Percentiles rank a stretch among this genome's conserved stretches.
Conservation (phyloP, 2,329 filamentous ascomycete species). For the Penicillium concentricum region DNA sequence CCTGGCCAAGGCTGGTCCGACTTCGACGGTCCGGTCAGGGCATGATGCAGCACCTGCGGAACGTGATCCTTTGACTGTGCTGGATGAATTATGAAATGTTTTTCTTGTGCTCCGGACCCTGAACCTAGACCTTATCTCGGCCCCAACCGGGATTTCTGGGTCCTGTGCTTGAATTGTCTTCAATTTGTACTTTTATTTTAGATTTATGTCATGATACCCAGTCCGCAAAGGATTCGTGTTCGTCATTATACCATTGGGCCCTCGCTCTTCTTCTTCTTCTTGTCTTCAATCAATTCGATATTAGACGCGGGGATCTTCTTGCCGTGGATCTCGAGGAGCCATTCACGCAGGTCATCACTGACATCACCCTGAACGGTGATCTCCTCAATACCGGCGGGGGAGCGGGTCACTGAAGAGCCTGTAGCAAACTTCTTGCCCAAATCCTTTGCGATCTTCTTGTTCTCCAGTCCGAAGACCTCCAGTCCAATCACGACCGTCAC, state of each 20-base stretch:
- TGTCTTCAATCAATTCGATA: slow-evolving; percentile 91
- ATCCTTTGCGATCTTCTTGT: slow-evolving; percentile 96
- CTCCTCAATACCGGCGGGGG: slow-evolving; percentile 81
- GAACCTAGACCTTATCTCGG: background rate
- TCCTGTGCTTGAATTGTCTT: slow-evolving; percentile 5
- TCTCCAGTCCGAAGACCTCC: slow-evolving; percentile 84
- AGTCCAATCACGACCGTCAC: slow-evolving; percentile 90
- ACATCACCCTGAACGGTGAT: slow-evolving; percentile 98
- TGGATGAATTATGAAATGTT: slow-evolving; percentile 31
- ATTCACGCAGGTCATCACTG: slow-evolving; percentile 90
- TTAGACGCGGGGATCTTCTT: slow-evolving; percentile 91
- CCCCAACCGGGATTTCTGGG: background rate
- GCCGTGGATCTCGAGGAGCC: slow-evolving; percentile 77
- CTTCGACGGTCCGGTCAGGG: background rate
- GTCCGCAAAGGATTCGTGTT: slow-evolving; percentile 15
- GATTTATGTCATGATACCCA: slow-evolving; percentile 29
- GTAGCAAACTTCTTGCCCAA: slow-evolving; percentile 99
- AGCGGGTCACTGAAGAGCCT: slow-evolving; percentile 87
- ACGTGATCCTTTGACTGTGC: slow-evolving; percentile 26
- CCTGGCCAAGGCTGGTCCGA: slow-evolving; percentile 6
- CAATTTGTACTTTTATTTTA: slow-evolving; percentile 16
- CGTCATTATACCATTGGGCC: slow-evolving; percentile 14
- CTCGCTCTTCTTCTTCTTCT: slow-evolving; percentile 74
- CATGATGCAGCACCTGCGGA: slow-evolving; percentile 12
- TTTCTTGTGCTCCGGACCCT: background rate